These are phyloP conservation scores for Trichoderma gamsii DNA, from an alignment of 495 filamentous ascomycete genomes.

Conservation along the genomic window DNA sequence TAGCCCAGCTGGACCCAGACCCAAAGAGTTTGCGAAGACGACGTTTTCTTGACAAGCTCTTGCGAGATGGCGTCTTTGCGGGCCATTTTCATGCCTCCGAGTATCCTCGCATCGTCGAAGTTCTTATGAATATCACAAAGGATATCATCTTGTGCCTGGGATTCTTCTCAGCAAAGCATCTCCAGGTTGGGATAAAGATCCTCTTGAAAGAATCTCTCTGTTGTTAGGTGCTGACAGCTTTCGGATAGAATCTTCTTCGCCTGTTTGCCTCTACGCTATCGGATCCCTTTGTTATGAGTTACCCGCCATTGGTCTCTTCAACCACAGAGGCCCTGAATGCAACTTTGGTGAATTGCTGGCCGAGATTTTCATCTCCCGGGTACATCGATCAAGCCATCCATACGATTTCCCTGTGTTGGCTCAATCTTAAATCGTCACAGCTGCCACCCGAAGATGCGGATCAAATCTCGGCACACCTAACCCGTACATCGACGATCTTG, in stretches of 20 bases:
- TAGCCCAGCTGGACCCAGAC: conserved; percentile 44
- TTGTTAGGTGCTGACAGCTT: not conserved
- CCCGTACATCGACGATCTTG: conserved; percentile 21
- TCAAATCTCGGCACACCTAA: conserved; percentile 44
- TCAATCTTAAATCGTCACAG: conserved; percentile 47
- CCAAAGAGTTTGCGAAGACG: conserved; percentile 17
- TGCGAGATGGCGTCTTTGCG: conserved; percentile 51
- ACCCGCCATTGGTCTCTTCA: conserved; percentile 49
- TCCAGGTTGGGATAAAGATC: conserved; percentile 47
- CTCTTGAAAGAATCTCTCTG: not conserved
- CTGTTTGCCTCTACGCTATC: conserved; percentile 42
- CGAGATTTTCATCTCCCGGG: conserved; percentile 49
- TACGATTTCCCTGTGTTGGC: conserved; percentile 61
- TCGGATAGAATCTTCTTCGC: conserved; percentile 55
- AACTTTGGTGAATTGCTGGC: conserved; percentile 66
- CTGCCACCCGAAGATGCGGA: conserved; percentile 20
- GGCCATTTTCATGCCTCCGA: conserved; percentile 49
- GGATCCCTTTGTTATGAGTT: conserved; percentile 46
- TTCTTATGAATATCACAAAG: conserved; percentile 53
- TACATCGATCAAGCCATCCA: conserved; percentile 66
- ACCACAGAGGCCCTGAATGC: conserved; percentile 50
- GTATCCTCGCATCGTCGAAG: conserved; percentile 42
- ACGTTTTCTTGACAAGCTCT: conserved; percentile 42
- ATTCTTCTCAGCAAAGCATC: conserved; percentile 65
- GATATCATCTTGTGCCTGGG: conserved; percentile 54